Evolutionary conservation across 345 rosid genomes (phyloP), one percentile per base, ranked within the genome.

Genomic region (Salix dunnii): DNA sequence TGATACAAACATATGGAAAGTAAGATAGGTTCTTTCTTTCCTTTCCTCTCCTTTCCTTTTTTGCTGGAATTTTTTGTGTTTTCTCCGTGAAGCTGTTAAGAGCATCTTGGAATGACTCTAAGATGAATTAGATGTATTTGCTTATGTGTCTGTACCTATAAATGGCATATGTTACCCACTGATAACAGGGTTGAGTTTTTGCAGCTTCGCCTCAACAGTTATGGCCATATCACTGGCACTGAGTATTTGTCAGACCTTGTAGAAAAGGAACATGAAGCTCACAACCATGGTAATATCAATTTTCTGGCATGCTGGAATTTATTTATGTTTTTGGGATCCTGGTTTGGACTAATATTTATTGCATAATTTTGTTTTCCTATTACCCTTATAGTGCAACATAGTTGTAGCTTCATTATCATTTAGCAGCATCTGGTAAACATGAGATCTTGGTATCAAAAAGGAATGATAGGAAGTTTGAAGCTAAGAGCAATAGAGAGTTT

Each of bases 1-100:
- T 13, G 97, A 94, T 81, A 96, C 98, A 70, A 94, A 87, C 82
- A 90, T 96, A 81, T 96, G 98, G 99, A 96, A 96, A 84, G 99
- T 96, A 87, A 82, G 84, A 71, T 12, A 43, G 16, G 18, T 31
- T 23, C 18, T 69, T 58, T 53, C 27, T 55, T 42, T 14, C 5
- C 5, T 18, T 18, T 25, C 16, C 23, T 53, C 21, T 20, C 9
- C 51, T n/a, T 23, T 61, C n/a, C n/a, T 35, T 10, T 58, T 46
- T 40, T 31, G 36, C 65, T 36, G 2, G 10, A 63, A 21, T 5
- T 67, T 11, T 55, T 73, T 28, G 10, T 13, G 7, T 40, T 25
- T 31, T 21, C 20, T 8, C 20, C 3, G 17, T 28, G 14, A 20
- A 14, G 33, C 40, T 67, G 71, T 40, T 33, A 46, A 23, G 48